Base-by-base conservation (phyloP, 352 stramenopile genomes). In the Globisporangium viniferum region DNA sequence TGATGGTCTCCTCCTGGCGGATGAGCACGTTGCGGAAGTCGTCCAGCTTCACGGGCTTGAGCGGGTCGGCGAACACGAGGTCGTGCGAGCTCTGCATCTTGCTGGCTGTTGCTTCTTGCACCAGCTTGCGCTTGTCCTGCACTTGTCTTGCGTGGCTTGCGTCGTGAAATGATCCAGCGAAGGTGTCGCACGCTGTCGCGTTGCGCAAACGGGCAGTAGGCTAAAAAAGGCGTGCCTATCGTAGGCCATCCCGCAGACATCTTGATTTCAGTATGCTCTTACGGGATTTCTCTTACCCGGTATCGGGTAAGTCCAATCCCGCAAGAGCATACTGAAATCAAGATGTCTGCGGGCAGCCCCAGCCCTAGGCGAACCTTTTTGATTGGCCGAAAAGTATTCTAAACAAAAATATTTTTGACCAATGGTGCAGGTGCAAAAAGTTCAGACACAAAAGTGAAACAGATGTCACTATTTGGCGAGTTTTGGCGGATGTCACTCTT, bases 1-100 rank as follows among this genome's bases (percentile, higher is more conserved):
- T 99, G 74, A 99, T 99, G 0, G 97, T 99, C 82, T 99, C 98
- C 77, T 99, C 94, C 73, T 97, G 90, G 27, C 88, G 86, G 59
- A 96, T 96, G 56, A 96, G 83, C 65, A 92, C 82, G 77, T 94
- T 96, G 71, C 88, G 88, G 66, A 94, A 94, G 77, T 96, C 86
- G 60, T 93, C 86, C 14, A 96, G 80, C 64, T 91, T 87, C 64
- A 96, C 84, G 46, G 86, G 84, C 71, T 87, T 86, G 31, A 80
- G 69, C 46, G 83, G 79, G 62, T 93, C 83, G 62, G 72, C 73
- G 69, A 92, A 90, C 59, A 92, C 77, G 57, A 90, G 66, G 66
- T 78, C 67, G 70, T 90, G 80, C 35, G 81, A 80, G 74, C 79
- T 88, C 67, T 92, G 80, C 72, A 87, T 89, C 46, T 53, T 57